Percentiles rank a stretch among this genome's conserved stretches.
These are phyloP conservation scores for Mrakia hoshinonis DNA, from an alignment of 768 basidiomycete genomes.

Conservation along the genomic window DNA sequence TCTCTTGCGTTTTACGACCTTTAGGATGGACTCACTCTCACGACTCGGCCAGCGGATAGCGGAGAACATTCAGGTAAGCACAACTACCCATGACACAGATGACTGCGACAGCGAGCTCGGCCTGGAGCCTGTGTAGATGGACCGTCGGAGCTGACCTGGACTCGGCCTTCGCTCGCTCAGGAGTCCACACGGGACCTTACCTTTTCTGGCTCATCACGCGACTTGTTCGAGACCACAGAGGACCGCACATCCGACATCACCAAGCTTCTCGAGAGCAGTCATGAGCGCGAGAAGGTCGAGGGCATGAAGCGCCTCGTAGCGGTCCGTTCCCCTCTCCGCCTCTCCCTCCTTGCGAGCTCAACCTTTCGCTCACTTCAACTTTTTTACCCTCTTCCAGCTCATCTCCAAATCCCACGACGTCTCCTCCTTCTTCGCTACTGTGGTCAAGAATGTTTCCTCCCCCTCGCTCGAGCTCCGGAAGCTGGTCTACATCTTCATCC, in stretches of 20 bases:
- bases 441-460: slow-evolving; percentile 93
- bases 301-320: slow-evolving; percentile 92
- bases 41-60: slow-evolving; percentile 28
- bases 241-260: slow-evolving; percentile 76
- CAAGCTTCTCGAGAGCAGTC: slow-evolving; percentile 76
- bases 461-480: slow-evolving; percentile 88
- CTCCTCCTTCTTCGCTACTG: slow-evolving; percentile 87
- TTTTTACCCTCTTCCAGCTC: slow-evolving; percentile 48
- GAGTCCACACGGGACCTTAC: slow-evolving; percentile 30
- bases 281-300: slow-evolving; percentile 83
- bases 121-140: not conserved
- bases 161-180: slow-evolving; percentile 18
- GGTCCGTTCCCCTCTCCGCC: slow-evolving; percentile 49
- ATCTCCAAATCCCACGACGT: slow-evolving; percentile 88
- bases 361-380: slow-evolving; percentile 18
- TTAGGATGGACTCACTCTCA: slow-evolving; percentile 28
- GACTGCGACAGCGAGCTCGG: not conserved
- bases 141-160: not conserved
- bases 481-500: slow-evolving; percentile 93
- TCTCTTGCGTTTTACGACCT: not conserved
- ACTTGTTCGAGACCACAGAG: slow-evolving; percentile 45
- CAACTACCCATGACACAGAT: not conserved
- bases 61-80: slow-evolving; percentile 24
- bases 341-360: not conserved
- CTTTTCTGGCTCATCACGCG: slow-evolving; percentile 35